These are phyloP conservation scores for Rosa lucieae DNA, from an alignment of 306 rosid species.

Conservation along the genomic window DNA sequence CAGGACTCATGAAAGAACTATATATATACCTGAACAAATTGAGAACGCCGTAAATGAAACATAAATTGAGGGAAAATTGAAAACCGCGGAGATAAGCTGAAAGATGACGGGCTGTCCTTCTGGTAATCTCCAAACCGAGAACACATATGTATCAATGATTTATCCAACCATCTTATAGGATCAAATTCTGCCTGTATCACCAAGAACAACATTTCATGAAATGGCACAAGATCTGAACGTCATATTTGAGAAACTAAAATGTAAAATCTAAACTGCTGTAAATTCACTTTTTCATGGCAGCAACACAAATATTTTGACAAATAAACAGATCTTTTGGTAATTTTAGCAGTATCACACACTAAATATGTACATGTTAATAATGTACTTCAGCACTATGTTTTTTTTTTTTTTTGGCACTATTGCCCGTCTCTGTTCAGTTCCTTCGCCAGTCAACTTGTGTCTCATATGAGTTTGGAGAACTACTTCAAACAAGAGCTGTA, in stretches of 20 bases:
- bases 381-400: not conserved
- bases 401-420: not conserved
- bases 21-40: slow-evolving; percentile 84
- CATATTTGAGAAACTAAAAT: not conserved
- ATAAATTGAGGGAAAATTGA: slow-evolving; percentile 97
- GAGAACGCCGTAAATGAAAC: slow-evolving; percentile 93
- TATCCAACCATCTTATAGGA: slow-evolving; percentile 98
- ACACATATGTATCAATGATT: slow-evolving; percentile 85
- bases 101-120: slow-evolving; percentile 80
- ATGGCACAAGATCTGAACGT: slow-evolving; percentile 17
- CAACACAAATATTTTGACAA: not conserved
- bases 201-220: slow-evolving; percentile 26
- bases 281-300: not conserved
- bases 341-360: not conserved
- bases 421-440: not conserved
- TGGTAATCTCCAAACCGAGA: slow-evolving; percentile 93
- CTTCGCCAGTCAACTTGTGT: not conserved
- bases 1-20: slow-evolving; percentile 27
- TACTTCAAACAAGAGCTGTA: not conserved
- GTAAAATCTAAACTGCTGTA: not conserved
- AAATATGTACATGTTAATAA: not conserved
- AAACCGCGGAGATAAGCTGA: slow-evolving; percentile 93
- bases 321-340: not conserved
- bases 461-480: not conserved
- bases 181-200: slow-evolving; percentile 88